Evolutionary conservation across 148 eudicot species (phyloP).

Genomic region (Persicaria maculosa): DNA sequence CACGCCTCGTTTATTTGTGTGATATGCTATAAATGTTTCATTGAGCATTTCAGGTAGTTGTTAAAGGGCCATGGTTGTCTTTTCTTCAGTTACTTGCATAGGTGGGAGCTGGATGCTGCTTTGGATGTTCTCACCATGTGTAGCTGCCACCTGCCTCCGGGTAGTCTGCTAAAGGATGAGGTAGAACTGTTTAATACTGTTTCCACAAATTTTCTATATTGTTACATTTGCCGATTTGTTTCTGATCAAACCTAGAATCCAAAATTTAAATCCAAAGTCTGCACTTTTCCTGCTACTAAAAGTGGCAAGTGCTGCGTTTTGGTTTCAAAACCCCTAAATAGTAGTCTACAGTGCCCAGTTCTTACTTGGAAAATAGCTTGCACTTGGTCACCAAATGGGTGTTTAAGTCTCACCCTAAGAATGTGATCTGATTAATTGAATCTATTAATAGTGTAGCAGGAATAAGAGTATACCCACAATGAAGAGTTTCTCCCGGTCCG

Average conservation of each 20-base stretch:
- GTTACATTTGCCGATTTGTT: not conserved
- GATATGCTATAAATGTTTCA: not conserved
- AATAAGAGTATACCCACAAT: no score
- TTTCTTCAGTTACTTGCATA: conserved; percentile 64
- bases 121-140: conserved; percentile 98
- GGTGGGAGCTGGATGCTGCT: conserved; percentile 94
- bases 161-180: conserved; percentile 61
- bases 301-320: not conserved
- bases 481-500: no score
- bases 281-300: not conserved
- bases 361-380: not conserved
- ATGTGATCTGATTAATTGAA: no score
- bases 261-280: not conserved
- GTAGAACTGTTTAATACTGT: conserved; percentile 23
- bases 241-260: not conserved
- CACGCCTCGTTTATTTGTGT: not conserved
- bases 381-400: not conserved
- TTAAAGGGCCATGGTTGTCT: not conserved
- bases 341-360: not conserved
- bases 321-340: not conserved
- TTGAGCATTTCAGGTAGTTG: not conserved
- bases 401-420: not conserved
- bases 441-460: no score
- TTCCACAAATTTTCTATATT: not conserved
- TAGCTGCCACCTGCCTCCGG: conserved; percentile 77